Evolutionary conservation across 371 early-diverging fungal species (phyloP), one percentile per base, ranked within the genome.

Genomic region (Mortierella sp.): DNA sequence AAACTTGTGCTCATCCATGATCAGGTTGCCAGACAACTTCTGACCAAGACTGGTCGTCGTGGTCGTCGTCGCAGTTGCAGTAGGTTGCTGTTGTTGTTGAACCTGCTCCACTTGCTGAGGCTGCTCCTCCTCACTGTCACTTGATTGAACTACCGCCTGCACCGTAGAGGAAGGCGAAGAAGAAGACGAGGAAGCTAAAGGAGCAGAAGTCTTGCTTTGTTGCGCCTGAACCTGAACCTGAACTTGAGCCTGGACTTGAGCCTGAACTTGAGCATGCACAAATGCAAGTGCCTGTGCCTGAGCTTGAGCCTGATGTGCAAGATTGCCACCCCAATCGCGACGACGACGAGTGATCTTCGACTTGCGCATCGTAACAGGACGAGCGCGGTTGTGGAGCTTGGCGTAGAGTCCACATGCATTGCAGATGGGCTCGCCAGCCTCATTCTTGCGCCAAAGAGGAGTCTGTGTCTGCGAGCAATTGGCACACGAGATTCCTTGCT

Each of bases 401-500:
- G 87, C 88, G 69, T 94, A 95, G 37, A 95, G 78, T 23, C 94
- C 94, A 58, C 95, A 94, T 0, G 95, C 94, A 73, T 95, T 95
- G 84, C 95, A 94, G 19, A 93, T 86, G 17, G 90, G 86, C 62
- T 91, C 85, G 23, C 92, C 93, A 47, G 88, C 82, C 23, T 88
- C 86, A 61, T 92, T 90, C 71, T 92, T 86, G 52, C 95, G 87
- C 95, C 94, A 94, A 34, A 93, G 85, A 24, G 95, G 94, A 4
- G 95, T 95, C 53, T 87, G 85, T 0, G 90, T 93, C 50, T 92
- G 92, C n/a, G 82, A 83, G 65, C 94, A 94, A 65, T 94, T 93
- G 26, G 86, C 84, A 57, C 95, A 94, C 68, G 80, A 65, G 41
- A 81, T 73, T 2, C 73, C 73, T 56, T 73, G 73, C 56, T 73